Percentiles rank a stretch among this genome's conserved stretches.
These are phyloP conservation scores for Avena sativa DNA, from an alignment of 176 grass and related monocot genomes.

Conservation along the genomic window DNA sequence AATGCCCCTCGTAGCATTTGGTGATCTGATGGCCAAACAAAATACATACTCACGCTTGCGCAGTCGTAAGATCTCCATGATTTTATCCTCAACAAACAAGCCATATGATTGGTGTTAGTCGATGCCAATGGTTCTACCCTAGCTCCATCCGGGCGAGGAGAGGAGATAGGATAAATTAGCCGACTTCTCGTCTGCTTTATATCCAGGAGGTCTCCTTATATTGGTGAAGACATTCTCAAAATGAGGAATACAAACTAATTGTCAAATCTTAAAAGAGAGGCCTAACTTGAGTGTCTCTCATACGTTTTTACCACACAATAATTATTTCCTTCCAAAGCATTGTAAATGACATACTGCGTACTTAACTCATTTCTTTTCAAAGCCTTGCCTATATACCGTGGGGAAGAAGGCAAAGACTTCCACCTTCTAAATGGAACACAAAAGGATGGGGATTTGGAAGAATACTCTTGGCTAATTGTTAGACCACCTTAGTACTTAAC, in stretches of 20 bases:
- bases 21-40: too few relatives aligned
- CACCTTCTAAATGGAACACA: background rate
- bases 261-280: background rate
- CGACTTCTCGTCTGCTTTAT: background rate
- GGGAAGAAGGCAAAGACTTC: conserved; percentile 5
- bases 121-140: background rate
- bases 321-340: background rate
- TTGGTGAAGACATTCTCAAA: background rate
- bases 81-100: too few relatives aligned
- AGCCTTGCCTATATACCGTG: background rate
- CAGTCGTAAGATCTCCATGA: too few relatives aligned
- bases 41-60: too few relatives aligned
- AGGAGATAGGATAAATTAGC: background rate
- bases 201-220: background rate
- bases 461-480: background rate
- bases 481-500: background rate
- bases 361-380: background rate
- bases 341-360: background rate
- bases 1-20: too few relatives aligned
- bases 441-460: conserved; percentile 2
- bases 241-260: background rate
- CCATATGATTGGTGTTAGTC: background rate
- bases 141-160: background rate
- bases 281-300: background rate
- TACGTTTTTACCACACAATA: background rate